A percentile compares a stretch with the other conserved stretches of the same genome.
Evolutionary conservation across 257 asterid genomes (phyloP).

Genomic region (Phtheirospermum japonicum): DNA sequence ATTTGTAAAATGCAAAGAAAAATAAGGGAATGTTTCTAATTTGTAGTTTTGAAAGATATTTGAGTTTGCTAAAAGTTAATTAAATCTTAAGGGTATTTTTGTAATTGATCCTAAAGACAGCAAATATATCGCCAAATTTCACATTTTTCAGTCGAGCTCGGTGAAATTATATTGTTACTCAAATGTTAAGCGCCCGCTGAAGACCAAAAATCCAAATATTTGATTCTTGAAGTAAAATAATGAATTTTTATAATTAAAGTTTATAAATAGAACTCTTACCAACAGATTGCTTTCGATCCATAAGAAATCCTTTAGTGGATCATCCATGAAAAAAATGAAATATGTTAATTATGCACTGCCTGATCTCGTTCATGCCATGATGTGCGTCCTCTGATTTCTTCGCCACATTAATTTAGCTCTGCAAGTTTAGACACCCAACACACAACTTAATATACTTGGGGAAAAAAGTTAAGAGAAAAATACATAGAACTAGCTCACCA

Average conservation of each 20-base stretch:
- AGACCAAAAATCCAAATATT: constrained; percentile 5
- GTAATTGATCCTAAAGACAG: too few relatives aligned
- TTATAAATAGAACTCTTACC: background rate
- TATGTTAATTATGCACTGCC: constrained; percentile 68
- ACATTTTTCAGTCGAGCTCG: constrained; percentile 28
- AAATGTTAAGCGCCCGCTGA: constrained; percentile 41
- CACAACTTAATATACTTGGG: too few relatives aligned
- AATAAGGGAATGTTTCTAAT: too few relatives aligned
- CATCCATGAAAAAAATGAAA: constrained; percentile 80
- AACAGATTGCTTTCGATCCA: constrained; percentile 48
- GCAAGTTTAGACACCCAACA: constrained; percentile 30
- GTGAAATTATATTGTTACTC: constrained; percentile 22
- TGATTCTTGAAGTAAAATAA: too few relatives aligned
- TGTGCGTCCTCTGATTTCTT: constrained; percentile 63
- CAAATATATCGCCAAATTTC: too few relatives aligned
- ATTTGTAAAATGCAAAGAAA: too few relatives aligned
- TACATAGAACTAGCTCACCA: too few relatives aligned
- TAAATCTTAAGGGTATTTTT: too few relatives aligned
- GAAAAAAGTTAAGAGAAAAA: too few relatives aligned
- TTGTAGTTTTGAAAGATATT: too few relatives aligned
- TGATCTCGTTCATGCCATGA: constrained; percentile 61
- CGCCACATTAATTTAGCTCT: constrained; percentile 44
- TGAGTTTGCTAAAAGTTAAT: too few relatives aligned
- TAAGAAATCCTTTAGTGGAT: constrained; percentile 61
- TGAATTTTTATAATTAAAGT: background rate